These are phyloP conservation scores for Irpex sp. DNA, from an alignment of 1,284 basidiomycete genomes.

Conservation along the genomic window DNA sequence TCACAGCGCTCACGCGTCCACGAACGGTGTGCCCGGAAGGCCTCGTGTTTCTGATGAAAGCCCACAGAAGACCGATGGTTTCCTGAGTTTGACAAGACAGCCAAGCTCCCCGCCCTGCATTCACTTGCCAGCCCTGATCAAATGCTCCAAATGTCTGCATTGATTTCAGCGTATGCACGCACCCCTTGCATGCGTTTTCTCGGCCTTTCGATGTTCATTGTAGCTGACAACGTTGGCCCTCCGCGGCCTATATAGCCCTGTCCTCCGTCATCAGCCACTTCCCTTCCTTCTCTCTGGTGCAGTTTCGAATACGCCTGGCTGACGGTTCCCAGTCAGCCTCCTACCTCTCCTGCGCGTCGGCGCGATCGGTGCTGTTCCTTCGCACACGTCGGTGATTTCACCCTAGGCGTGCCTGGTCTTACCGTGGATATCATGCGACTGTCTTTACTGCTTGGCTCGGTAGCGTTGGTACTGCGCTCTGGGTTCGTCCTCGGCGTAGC, in stretches of 20 bases:
- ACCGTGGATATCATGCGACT: neutral
- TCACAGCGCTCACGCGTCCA: neutral
- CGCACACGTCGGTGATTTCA: neutral
- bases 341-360: neutral
- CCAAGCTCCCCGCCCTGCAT: neutral
- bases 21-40: neutral
- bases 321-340: neutral
- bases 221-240: neutral
- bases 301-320: neutral
- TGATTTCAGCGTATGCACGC: neutral
- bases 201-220: neutral
- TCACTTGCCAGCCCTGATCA: neutral
- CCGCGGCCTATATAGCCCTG: neutral
- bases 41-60: neutral
- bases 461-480: neutral
- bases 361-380: neutral
- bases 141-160: neutral
- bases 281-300: neutral
- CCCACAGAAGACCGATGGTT: neutral
- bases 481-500: neutral
- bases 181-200: neutral
- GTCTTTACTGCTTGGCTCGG: conserved; percentile 2
- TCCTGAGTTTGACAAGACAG: neutral
- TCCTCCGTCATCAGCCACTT: neutral
- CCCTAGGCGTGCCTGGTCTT: neutral